Evolutionary conservation across 2,329 filamentous ascomycete genomes (phyloP).

Genomic region (Graphium sp.): DNA sequence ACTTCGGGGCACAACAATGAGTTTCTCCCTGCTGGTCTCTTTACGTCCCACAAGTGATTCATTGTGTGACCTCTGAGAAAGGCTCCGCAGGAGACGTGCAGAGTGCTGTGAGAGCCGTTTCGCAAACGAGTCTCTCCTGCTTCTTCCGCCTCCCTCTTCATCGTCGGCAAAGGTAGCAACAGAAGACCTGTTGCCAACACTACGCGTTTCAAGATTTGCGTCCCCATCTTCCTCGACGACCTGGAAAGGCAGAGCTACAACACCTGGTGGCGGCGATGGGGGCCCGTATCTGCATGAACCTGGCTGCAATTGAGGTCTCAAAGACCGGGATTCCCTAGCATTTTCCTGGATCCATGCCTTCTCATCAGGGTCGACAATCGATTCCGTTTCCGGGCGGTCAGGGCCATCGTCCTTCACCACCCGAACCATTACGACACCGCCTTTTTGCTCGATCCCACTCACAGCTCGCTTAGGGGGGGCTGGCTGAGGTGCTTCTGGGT

Average conservation of each 20-base stretch:
- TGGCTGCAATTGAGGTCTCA: too few species aligned
- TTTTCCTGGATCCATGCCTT: constrained; percentile 3
- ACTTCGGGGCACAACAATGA: constrained; percentile 16
- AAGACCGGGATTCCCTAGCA: constrained; percentile 4
- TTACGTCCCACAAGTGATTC: constrained; percentile 10
- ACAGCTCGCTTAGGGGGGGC: neutral
- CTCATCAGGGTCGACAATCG: constrained; percentile 5
- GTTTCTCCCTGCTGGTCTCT: constrained; percentile 24
- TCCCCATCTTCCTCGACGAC: constrained; percentile 30
- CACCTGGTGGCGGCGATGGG: constrained; percentile 26
- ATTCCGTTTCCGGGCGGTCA: constrained; percentile 9
- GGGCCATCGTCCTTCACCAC: constrained; percentile 30
- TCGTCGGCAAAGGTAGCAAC: constrained; percentile 55
- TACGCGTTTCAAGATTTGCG: constrained; percentile 4
- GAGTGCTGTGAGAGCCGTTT: constrained; percentile 33
- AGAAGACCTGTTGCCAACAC: constrained; percentile 40
- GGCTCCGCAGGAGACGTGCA: constrained; percentile 20
- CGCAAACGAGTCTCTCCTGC: constrained; percentile 20
- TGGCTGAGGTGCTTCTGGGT: too few species aligned
- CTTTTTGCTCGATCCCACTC: constrained; percentile 11
- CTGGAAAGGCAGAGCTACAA: constrained; percentile 50
- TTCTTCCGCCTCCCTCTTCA: constrained; percentile 18
- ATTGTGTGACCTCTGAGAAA: constrained; percentile 17
- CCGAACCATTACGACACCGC: constrained; percentile 31
- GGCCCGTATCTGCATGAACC: too few species aligned